phyloP scores from a whole-genome alignment of 1,284 basidiomycete species.

The Cutaneotrichosporon sp. region DNA sequence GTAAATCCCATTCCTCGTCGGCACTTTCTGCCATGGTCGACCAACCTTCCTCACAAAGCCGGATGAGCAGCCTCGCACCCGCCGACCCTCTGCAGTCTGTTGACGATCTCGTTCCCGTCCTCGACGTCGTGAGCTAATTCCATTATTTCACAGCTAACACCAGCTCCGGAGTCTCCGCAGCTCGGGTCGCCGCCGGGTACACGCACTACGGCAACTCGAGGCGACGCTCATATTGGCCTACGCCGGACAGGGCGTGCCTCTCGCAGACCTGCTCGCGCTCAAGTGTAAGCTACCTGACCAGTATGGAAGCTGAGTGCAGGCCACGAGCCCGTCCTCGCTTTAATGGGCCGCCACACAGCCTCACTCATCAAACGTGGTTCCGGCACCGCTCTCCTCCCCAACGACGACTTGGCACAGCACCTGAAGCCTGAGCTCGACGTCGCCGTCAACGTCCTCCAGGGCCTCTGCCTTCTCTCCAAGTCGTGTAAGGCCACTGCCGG shows the following conservation, averaged over 20 bases:
- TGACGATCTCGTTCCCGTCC: background rate
- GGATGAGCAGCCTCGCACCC: background rate
- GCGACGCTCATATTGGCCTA: constrained; percentile 25
- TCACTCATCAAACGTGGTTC: constrained; percentile 32
- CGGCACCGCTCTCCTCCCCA: constrained; percentile 30
- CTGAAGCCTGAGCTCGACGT: constrained; percentile 38
- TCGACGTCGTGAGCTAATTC: constrained; percentile 13
- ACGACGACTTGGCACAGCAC: constrained; percentile 33
- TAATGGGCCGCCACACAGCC: constrained; percentile 40
- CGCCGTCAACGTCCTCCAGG: constrained; percentile 70
- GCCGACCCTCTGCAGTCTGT: constrained; percentile 1
- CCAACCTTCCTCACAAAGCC: background rate
- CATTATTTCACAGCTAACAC: background rate
- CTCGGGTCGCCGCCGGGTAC: constrained; percentile 31
- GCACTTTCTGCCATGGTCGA: constrained; percentile 32
- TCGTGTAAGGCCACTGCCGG: constrained; percentile 69
- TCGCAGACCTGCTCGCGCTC: constrained; percentile 14
- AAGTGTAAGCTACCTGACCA: constrained; percentile 10
- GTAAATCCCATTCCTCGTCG: constrained; percentile 45
- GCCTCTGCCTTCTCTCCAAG: constrained; percentile 69
- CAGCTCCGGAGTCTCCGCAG: constrained; percentile 36
- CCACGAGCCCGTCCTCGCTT: constrained; percentile 32
- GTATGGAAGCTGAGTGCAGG: constrained; percentile 23
- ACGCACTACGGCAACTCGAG: constrained; percentile 32
- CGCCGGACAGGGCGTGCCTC: constrained; percentile 4